Evolutionary conservation across 176 grass and related monocot genomes (phyloP), one percentile per base, ranked within the genome.

Genomic region (Cenchrus fungigraminus): DNA sequence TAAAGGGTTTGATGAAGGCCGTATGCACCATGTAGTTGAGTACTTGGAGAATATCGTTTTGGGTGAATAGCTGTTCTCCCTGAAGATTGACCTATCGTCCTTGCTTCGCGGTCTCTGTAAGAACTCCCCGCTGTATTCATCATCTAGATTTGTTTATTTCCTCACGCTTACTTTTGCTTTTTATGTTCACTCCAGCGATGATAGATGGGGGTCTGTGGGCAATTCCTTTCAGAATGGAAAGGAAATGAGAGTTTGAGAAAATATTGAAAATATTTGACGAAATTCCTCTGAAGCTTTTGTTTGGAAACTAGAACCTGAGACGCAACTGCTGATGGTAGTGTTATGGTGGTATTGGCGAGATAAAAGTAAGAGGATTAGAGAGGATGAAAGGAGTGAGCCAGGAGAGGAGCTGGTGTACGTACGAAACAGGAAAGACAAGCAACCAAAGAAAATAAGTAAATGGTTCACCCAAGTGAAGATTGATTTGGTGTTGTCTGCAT

Each of bases 11-110:
- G 78, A 81, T 68, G 58, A 93, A 85, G 84, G 87, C n/a, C 73
- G 84, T 42, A 88, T 68, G 58, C 58, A 50, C 58, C 79, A 47
- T 78, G 74, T 87, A 85, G 29, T 90, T 45, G 79, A 84, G 12
- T 93, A 90, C 82, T 56, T 97, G 82, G 89, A 97, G 70, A 94
- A 89, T 90, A 77, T 90, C 81, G 88, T 97, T 91, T 87, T 94
- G 62, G 64, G 85, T 61, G 68, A 65, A 68, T 94, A 85, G 82
- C 29, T 43, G 75, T 6, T 82, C 66, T 66, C 57, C 56, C 32
- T 73, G 65, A 83, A 83, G 79, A 75, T 75, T 70, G 40, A 56
- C 25, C n/a, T 78, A 22, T 29, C 70, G 9, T 25, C 74, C 60
- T 76, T 79, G 45, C 29, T 61, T 68, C 59, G 8, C 0, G 3